Base-by-base conservation (phyloP, 306 rosid species). In the Vigna nakashimae region DNA sequence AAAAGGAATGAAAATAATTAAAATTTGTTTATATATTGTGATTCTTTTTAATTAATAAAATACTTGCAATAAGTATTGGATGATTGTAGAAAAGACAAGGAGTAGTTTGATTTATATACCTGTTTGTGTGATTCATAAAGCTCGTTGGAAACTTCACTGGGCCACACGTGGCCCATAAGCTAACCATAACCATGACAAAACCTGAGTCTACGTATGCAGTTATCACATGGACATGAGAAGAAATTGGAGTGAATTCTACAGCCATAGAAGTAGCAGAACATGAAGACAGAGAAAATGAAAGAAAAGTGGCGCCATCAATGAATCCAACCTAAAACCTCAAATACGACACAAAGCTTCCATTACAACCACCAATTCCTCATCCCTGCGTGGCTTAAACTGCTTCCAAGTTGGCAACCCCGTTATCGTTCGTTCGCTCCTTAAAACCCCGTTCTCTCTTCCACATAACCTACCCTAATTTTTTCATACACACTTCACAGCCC, bases 131-230 rank as follows among this genome's bases (percentile, higher is more conserved):
- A 84, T 68, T 52, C 74, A 52, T 16, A 22, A 9, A n/a, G 58
- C n/a, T 28, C 36, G 65, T 16, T 69, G 58, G 50, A 49, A 26
- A 57, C 70, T 49, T 56, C 38, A 51, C 24, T 12, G 18, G 20
- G 7, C 45, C 60, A 64, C 85, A 89, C 94, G 92, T 92, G 93
- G 87, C 88, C 87, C 74, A 67, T 16, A 74, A 69, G 45, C 48
- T 4, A 68, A 7, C 9, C 0, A 5, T 4, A 68, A 7, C 9
- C 0, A 5, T 13, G 62, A 80, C 87, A 65, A 79, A 71, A 49
- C 13, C 36, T 12, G 45, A 81, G n/a, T 64, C 86, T 83, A 67
- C 80, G 82, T 67, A 57, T 71, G 63, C 71, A 59, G 34, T 50
- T 10, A 73, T 75, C 77, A 43, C 43, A 28, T 1, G 9, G 7